A percentile compares a stretch with the other conserved stretches of the same genome.
These are phyloP conservation scores for Calocybe cyanea DNA, from an alignment of 768 basidiomycete species.

Conservation along the genomic window DNA sequence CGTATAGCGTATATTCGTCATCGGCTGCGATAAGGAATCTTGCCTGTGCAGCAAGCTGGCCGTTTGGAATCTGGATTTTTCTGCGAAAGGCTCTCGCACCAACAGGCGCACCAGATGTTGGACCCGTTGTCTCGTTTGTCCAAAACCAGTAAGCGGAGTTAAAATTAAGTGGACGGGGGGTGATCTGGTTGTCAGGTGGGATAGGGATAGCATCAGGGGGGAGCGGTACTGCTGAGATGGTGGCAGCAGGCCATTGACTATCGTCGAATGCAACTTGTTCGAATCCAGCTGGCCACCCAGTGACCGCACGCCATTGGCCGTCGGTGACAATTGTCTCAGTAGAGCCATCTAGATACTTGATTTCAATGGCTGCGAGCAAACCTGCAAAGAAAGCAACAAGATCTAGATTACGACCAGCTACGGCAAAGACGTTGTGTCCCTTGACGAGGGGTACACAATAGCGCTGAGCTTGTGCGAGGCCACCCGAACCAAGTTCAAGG, in stretches of 20 bases:
- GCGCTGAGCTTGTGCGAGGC: conserved; percentile 13
- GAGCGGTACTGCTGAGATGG: too few species aligned
- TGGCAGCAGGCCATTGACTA: too few species aligned
- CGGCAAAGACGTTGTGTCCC: conserved; percentile 23
- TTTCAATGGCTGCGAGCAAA: conserved; percentile 20
- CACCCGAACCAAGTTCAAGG: too few species aligned
- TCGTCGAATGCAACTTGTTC: too few species aligned
- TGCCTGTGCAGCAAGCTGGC: conserved; percentile 18
- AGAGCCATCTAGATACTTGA: too few species aligned
- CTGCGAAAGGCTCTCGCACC: conserved; percentile 25
- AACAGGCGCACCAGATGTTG: conserved; percentile 13
- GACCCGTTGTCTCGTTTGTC: conserved; percentile 15
- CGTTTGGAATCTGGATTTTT: conserved; percentile 19
- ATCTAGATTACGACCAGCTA: conserved; percentile 16
- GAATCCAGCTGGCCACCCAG: conserved; percentile 16
- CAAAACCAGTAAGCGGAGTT: too few species aligned
- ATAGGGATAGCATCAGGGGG: too few species aligned
- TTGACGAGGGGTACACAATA: too few species aligned
- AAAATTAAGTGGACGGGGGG: too few species aligned
- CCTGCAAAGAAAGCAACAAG: conserved; percentile 15
- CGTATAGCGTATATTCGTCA: too few species aligned
- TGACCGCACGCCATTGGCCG: conserved; percentile 18
- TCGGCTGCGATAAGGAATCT: conserved; percentile 19
- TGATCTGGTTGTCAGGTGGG: too few species aligned
- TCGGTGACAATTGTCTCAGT: too few species aligned